These are phyloP conservation scores for Russula sp. DNA, from an alignment of 768 basidiomycete species.

Conservation along the genomic window DNA sequence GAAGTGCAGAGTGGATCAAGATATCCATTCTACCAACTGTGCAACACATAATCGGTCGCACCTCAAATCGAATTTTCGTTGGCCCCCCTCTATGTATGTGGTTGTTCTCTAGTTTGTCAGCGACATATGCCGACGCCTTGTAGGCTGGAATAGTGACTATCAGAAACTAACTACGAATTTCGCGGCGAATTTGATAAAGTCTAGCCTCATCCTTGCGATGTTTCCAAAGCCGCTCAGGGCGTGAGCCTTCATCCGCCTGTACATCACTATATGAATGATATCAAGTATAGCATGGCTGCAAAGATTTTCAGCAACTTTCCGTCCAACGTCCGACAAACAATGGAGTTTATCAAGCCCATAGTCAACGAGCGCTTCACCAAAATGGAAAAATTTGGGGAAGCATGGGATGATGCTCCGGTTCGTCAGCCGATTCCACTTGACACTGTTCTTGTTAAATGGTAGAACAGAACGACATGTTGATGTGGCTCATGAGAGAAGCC, in stretches of 20 bases:
- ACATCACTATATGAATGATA: not conserved
- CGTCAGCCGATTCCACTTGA: not conserved
- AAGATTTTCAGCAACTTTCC: not conserved
- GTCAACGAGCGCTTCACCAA: constrained; percentile 3
- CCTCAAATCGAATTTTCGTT: constrained; percentile 29
- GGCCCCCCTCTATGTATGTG: constrained; percentile 35
- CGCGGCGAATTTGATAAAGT: constrained; percentile 31
- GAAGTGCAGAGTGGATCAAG: constrained; percentile 32
- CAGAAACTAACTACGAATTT: constrained; percentile 32
- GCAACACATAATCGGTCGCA: not conserved
- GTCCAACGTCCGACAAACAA: not conserved
- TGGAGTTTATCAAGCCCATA: not conserved
- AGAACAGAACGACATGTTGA: constrained; percentile 34
- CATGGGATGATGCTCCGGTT: not conserved
- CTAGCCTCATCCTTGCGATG: constrained; percentile 29
- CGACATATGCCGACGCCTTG: not conserved
- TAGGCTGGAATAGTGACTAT: constrained; percentile 39
- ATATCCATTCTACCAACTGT: constrained; percentile 23
- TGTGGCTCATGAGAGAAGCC: constrained; percentile 35
- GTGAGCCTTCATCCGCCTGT: constrained; percentile 25
- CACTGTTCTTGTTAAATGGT: not conserved
- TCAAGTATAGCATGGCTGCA: not conserved
- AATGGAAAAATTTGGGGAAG: not conserved
- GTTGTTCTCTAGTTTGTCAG: not conserved
- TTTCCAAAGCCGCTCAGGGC: constrained; percentile 38